A percentile compares a stretch with the other conserved stretches of the same genome.
These are phyloP conservation scores for Lophiostoma macrostomum DNA, from an alignment of 495 filamentous ascomycete genomes.

Conservation along the genomic window DNA sequence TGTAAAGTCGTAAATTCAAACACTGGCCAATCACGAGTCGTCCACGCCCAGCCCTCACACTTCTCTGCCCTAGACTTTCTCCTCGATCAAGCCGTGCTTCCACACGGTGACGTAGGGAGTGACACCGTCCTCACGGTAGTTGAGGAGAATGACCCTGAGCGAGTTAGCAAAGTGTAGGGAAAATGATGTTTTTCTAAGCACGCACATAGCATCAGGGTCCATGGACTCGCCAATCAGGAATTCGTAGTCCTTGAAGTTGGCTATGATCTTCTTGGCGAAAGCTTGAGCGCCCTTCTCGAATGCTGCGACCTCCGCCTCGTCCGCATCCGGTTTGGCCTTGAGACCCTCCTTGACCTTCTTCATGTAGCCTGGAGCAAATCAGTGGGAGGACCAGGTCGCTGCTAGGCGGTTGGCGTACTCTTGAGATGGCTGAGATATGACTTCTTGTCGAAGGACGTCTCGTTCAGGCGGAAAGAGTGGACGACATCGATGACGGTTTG, in stretches of 20 bases:
- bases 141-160: constrained; percentile 81
- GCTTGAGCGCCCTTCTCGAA: constrained; percentile 72
- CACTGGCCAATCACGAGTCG: not conserved
- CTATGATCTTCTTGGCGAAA: constrained; percentile 73
- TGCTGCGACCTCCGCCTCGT: constrained; percentile 61
- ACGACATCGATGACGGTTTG: constrained; percentile 91
- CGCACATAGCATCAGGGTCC: constrained; percentile 87
- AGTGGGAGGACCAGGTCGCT: not conserved
- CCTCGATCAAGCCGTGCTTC: constrained; percentile 88
- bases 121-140: constrained; percentile 93
- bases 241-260: constrained; percentile 91
- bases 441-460: constrained; percentile 81
- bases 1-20: constrained; percentile 16
- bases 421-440: constrained; percentile 76
- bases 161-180: constrained; percentile 9
- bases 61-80: constrained; percentile 97
- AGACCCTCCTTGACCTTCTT: constrained; percentile 74
- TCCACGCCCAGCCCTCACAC: not conserved
- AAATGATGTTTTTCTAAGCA: constrained; percentile 22
- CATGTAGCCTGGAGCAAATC: constrained; percentile 66
- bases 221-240: constrained; percentile 88
- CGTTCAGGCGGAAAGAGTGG: constrained; percentile 82
- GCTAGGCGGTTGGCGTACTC: constrained; percentile 49
- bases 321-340: constrained; percentile 56
- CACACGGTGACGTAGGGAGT: constrained; percentile 88